Percentiles rank a stretch among this genome's conserved stretches.
phyloP scores from a whole-genome alignment of 352 stramenopile genomes.

The Globisporangium cylindrosporum region DNA sequence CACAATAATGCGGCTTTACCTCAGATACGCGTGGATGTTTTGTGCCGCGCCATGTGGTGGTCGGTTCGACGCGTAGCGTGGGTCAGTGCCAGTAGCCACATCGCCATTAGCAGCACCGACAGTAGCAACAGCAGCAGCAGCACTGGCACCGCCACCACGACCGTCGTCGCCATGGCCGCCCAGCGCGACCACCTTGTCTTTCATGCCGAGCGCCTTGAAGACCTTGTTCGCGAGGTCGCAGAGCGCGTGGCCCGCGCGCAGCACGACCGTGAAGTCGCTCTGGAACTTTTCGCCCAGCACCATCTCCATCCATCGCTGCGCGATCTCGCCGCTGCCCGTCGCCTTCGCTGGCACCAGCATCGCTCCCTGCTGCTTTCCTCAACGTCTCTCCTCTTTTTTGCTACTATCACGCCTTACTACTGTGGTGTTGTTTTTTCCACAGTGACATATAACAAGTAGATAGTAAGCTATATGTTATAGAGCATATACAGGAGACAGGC shows the following conservation, averaged over 20 bases:
- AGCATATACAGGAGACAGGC: not conserved
- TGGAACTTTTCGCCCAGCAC: slow-evolving; percentile 77
- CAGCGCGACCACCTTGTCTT: slow-evolving; percentile 35
- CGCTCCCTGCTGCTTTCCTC: not conserved
- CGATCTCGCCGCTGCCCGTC: slow-evolving; percentile 62
- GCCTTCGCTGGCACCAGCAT: slow-evolving; percentile 39
- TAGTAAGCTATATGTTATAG: not conserved
- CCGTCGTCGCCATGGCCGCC: not conserved
- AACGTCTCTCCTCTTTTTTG: not conserved
- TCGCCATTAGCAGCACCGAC: not conserved
- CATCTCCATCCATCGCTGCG: slow-evolving; percentile 87
- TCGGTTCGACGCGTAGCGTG: slow-evolving; percentile 4
- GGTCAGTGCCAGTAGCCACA: not conserved
- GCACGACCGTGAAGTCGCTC: slow-evolving; percentile 41
- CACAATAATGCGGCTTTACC: slow-evolving; percentile 24
- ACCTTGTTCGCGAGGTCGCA: slow-evolving; percentile 72
- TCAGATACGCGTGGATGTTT: slow-evolving; percentile 67
- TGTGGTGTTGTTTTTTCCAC: not conserved
- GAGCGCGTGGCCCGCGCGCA: slow-evolving; percentile 61
- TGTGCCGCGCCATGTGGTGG: slow-evolving; percentile 19
- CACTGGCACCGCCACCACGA: not conserved
- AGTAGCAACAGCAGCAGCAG: not conserved
- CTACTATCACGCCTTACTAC: not conserved
- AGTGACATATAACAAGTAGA: not conserved
- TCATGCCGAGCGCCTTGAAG: slow-evolving; percentile 78